These are phyloP conservation scores for Zoysia japonica DNA, from an alignment of 176 grass and related monocot species.

Conservation along the genomic window DNA sequence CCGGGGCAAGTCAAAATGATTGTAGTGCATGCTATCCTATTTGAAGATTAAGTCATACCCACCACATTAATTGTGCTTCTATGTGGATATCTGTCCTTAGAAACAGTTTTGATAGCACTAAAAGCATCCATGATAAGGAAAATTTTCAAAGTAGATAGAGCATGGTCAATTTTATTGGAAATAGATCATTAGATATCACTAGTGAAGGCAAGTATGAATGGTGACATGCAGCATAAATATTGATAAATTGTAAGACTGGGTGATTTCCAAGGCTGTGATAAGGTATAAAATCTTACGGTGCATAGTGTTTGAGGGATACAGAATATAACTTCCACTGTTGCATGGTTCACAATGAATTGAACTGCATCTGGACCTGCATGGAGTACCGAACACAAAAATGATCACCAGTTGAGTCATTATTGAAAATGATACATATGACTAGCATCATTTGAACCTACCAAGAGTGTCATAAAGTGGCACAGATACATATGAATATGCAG, in stretches of 20 bases:
- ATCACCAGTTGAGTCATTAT: slow-evolving; percentile 21
- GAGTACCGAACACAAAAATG: slow-evolving; percentile 28
- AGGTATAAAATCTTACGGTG: slow-evolving; percentile 60
- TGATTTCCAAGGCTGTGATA: background rate
- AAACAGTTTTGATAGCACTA: slow-evolving; percentile 3
- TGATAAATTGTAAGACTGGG: background rate
- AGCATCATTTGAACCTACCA: slow-evolving; percentile 48
- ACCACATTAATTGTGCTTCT: background rate
- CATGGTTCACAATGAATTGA: slow-evolving; percentile 93
- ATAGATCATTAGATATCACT: slow-evolving; percentile 3
- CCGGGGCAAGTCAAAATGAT: too few relatives aligned
- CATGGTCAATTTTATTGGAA: slow-evolving; percentile 8
- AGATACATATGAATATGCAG: slow-evolving; percentile 87
- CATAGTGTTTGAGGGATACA: slow-evolving; percentile 89
- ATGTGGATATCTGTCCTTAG: background rate
- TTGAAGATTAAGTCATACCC: background rate
- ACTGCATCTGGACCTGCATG: slow-evolving; percentile 92
- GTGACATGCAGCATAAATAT: background rate
- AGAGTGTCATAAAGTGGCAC: slow-evolving; percentile 94
- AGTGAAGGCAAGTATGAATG: background rate
- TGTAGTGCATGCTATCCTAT: background rate
- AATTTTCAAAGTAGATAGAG: slow-evolving; percentile 13
- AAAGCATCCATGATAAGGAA: background rate
- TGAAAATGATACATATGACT: slow-evolving; percentile 11
- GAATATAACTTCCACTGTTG: slow-evolving; percentile 82